A percentile compares a stretch with the other conserved stretches of the same genome.
phyloP scores from a whole-genome alignment of 2,329 filamentous ascomycete species.

The Dothidotthia symphoricarpi region DNA sequence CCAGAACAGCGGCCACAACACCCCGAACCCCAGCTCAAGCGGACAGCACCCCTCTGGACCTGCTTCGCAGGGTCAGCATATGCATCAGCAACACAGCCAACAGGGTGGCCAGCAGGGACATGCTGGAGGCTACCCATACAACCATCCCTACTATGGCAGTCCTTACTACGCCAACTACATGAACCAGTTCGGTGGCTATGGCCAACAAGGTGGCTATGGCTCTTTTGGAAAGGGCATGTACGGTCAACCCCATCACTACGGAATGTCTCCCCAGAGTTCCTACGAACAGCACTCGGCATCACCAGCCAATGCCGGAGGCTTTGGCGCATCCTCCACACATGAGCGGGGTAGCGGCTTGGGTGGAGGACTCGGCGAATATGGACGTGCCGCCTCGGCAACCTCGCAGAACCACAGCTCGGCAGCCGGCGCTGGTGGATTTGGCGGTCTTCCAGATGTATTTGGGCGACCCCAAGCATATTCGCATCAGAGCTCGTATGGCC shows the following conservation, averaged over 20 bases:
- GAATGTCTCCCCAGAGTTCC: constrained; percentile 54
- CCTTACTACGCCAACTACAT: constrained; percentile 64
- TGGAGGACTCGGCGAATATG: constrained; percentile 59
- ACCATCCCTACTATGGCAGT: constrained; percentile 62
- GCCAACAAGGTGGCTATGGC: constrained; percentile 49
- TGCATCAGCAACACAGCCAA: constrained; percentile 51
- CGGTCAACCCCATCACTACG: constrained; percentile 62
- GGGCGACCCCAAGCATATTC: constrained; percentile 59
- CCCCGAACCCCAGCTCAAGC: constrained; percentile 73
- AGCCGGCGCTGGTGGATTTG: constrained; percentile 50
- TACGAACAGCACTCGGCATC: constrained; percentile 64
- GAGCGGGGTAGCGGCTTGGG: constrained; percentile 48
- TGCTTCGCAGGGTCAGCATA: constrained; percentile 47
- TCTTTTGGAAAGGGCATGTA: constrained; percentile 62
- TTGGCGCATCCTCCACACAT: constrained; percentile 49
- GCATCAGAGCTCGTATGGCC: constrained; percentile 48
- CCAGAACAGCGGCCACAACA: constrained; percentile 85
- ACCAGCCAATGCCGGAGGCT: constrained; percentile 59
- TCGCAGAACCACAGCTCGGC: constrained; percentile 54
- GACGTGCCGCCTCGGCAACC: constrained; percentile 58
- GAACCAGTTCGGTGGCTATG: constrained; percentile 60
- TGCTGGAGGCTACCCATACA: constrained; percentile 46
- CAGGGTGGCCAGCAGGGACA: constrained; percentile 44
- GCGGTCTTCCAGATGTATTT: constrained; percentile 59
- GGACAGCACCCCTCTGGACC: constrained; percentile 52